Evolutionary conservation across 129 eudicot genomes (phyloP).

Genomic region (Flaveria sonorensis): DNA sequence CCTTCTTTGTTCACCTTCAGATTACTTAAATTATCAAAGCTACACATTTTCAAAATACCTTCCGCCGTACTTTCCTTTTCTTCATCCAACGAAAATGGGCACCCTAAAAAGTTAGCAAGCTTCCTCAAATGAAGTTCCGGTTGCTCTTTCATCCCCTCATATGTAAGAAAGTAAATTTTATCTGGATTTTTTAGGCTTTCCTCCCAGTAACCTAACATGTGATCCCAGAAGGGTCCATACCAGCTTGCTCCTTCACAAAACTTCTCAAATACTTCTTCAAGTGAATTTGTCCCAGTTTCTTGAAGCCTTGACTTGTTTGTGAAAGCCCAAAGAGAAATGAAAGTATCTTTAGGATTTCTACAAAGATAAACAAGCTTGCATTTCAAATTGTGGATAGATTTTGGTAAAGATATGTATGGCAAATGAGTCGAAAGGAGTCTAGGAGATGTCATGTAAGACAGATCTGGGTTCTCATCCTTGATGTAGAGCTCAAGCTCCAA

Average conservation of each 20-base stretch:
- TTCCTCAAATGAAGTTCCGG: constrained; percentile 31
- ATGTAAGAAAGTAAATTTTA: constrained; percentile 49
- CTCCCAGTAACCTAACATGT: constrained; percentile 34
- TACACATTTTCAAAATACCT: constrained; percentile 42
- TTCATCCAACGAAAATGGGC: constrained; percentile 49
- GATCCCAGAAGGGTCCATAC: constrained; percentile 64
- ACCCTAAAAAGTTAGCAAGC: constrained; percentile 52
- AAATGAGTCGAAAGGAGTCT: constrained; percentile 50
- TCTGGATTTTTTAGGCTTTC: constrained; percentile 37
- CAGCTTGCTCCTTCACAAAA: constrained; percentile 42
- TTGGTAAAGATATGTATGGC: constrained; percentile 29
- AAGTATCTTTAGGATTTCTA: constrained; percentile 58
- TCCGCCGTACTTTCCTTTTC: constrained; percentile 39
- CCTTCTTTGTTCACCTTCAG: constrained; percentile 59
- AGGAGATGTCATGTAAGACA: constrained; percentile 26
- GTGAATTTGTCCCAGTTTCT: neutral
- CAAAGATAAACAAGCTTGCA: constrained; percentile 27
- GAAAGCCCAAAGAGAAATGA: constrained; percentile 62
- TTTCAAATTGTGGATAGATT: no score
- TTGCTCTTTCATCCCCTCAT: constrained; percentile 55
- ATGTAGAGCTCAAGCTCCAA: constrained; percentile 34
- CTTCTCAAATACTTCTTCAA: constrained; percentile 41
- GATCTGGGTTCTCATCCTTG: constrained; percentile 23
- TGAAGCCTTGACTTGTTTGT: constrained; percentile 45
- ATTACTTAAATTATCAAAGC: constrained; percentile 52